Base-by-base conservation (phyloP, 768 basidiomycete genomes). In the Russula dissimulans region DNA sequence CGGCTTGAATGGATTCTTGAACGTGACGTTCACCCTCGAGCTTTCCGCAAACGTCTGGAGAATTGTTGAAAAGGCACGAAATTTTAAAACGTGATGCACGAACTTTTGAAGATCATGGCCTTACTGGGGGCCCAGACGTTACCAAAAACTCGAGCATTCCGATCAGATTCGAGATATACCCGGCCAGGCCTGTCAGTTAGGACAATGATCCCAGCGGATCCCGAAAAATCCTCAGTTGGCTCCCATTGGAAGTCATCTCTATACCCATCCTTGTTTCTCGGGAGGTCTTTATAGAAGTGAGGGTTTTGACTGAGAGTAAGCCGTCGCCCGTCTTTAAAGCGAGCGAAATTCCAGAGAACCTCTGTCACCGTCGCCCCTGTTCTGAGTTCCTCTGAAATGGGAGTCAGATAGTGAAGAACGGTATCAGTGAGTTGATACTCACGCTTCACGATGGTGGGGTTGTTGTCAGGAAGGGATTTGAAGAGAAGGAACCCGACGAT, bases 81-180 rank as follows among this genome's bases (percentile, higher is more conserved):
- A 26, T 51, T 22, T n/a, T 3, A 22, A 18, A 4, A 31, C 14
- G 29, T 3, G 18, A 18, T 2, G 15, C 14, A 1, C 22, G 10
- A 5, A 58, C 61, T 56, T 38, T 59, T 59, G 15, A 59, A 59
- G 0, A 59, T 59, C 2, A 59, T 54, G 11, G 46, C 58, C 17
- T n/a, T 11, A 2, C n/a, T 36, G 2, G 38, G 58, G 6, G 7
- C 5, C 58, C 58, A 59, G 3, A 48, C 31, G n/a, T 59, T 59
- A 4, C 58, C 58, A 52, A 62, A 62, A 4, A 38, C 50, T n/a
- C 56, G n/a, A 0, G 26, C 22, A 4, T 11, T 11, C 4, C 32
- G 11, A 29, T 17, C 26, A 1, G 45, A 32, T 26, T 61, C 46
- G 14, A 61, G 36, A 26, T 47, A 57, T 6, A 61, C 14, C 6